phyloP scores from a whole-genome alignment of 495 filamentous ascomycete species.

The Aspergillus wentii region DNA sequence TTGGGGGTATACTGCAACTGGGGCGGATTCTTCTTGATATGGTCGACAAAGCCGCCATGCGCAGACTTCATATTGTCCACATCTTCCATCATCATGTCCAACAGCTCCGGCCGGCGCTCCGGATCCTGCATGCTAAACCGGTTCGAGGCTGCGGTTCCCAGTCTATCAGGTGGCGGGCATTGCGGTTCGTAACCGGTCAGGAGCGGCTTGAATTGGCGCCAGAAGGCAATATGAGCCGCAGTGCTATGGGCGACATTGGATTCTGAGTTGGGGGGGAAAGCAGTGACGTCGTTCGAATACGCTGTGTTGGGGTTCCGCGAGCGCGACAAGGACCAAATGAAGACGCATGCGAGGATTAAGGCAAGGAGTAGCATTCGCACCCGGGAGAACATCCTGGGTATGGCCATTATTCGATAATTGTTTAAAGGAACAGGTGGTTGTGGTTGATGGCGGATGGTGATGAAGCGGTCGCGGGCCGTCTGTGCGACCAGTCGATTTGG shows the following conservation, averaged over 20 bases:
- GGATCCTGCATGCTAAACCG: slow-evolving; percentile 18
- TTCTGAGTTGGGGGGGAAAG: not conserved
- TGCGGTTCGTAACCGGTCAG: slow-evolving; percentile 14
- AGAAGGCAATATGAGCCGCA: slow-evolving; percentile 19
- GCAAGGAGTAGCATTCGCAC: slow-evolving; percentile 14
- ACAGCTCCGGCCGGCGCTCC: slow-evolving; percentile 19
- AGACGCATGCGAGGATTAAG: slow-evolving; percentile 5
- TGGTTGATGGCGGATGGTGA: not conserved
- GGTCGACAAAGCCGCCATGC: slow-evolving; percentile 32
- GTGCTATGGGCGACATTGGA: not conserved
- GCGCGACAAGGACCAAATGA: slow-evolving; percentile 10
- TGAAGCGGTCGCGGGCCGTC: too few relatives aligned
- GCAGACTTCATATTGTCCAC: slow-evolving; percentile 22
- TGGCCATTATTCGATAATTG: slow-evolving; percentile 6
- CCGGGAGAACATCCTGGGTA: slow-evolving; percentile 11
- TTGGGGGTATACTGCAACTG: slow-evolving; percentile 28
- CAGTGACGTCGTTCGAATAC: not conserved
- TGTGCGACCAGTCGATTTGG: too few relatives aligned
- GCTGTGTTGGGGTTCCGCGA: slow-evolving; percentile 2
- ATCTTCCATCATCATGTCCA: slow-evolving; percentile 27
- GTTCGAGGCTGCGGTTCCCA: slow-evolving; percentile 16
- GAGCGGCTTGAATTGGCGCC: slow-evolving; percentile 22
- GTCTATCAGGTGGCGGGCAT: slow-evolving; percentile 13
- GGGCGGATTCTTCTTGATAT: slow-evolving; percentile 25
- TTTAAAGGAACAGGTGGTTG: too few relatives aligned